phyloP scores from a whole-genome alignment of 371 early-diverging fungal species.

The Rhizopus arrhizus region DNA sequence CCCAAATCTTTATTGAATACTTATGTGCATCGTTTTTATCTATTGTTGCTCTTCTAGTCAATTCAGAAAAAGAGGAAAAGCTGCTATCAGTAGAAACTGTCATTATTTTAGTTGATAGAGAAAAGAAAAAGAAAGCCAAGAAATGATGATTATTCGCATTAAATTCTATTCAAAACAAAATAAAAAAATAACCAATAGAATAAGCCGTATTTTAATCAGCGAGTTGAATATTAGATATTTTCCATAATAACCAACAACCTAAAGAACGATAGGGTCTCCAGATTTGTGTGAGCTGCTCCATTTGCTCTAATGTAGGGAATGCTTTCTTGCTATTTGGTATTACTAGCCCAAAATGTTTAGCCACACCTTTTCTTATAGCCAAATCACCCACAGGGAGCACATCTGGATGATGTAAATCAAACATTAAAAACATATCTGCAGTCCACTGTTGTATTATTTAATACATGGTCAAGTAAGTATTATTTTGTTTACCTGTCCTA shows the following conservation, averaged over 20 bases:
- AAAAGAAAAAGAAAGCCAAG: background rate
- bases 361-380: slow-evolving; percentile 56
- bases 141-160: no score
- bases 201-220: background rate
- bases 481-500: slow-evolving; percentile 49
- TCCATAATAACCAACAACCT: slow-evolving; percentile 60
- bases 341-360: slow-evolving; percentile 34
- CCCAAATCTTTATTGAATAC: slow-evolving; percentile 19
- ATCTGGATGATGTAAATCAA: slow-evolving; percentile 58
- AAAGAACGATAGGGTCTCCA: slow-evolving; percentile 60
- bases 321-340: slow-evolving; percentile 14
- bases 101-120: background rate
- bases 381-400: slow-evolving; percentile 62
- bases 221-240: slow-evolving; percentile 25
- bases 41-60: slow-evolving; percentile 23
- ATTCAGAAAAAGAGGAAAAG: slow-evolving; percentile 9
- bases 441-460: slow-evolving; percentile 44
- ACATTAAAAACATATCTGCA: slow-evolving; percentile 60
- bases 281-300: slow-evolving; percentile 45
- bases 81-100: background rate
- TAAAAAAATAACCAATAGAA: background rate
- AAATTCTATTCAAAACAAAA: background rate
- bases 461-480: no score
- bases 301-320: slow-evolving; percentile 41
- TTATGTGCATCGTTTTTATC: slow-evolving; percentile 15